These are phyloP conservation scores for Eucalyptus cloeziana DNA, from an alignment of 345 rosid genomes.

Conservation along the genomic window DNA sequence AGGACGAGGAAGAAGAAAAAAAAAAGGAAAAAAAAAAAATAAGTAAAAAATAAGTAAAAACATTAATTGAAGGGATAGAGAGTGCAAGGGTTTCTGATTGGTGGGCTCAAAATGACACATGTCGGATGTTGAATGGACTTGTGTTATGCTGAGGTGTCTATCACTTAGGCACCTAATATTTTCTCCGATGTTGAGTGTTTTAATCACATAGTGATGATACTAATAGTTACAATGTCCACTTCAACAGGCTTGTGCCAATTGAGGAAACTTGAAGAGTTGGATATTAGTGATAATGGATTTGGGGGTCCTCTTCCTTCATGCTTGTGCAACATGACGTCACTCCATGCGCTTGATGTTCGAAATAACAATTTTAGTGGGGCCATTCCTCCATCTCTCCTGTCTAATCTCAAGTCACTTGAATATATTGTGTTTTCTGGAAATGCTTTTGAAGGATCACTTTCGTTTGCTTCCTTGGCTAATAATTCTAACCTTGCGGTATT, in stretches of 20 bases:
- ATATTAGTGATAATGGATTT: neutral
- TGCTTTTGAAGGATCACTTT: neutral
- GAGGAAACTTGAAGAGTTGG: neutral
- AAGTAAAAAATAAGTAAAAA: too few species aligned
- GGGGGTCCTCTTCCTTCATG: neutral
- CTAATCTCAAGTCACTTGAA: neutral
- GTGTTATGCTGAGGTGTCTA: too few species aligned
- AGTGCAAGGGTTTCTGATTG: rapidly evolving
- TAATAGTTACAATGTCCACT: neutral
- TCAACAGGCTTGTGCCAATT: neutral
- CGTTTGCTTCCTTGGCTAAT: neutral
- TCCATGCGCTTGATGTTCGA: neutral
- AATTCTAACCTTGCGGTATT: neutral
- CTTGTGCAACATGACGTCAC: neutral
- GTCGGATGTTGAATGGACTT: too few species aligned
- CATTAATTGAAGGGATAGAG: too few species aligned
- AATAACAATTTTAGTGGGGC: neutral
- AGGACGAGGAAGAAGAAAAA: too few species aligned
- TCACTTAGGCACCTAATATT: too few species aligned
- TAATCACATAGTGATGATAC: neutral
- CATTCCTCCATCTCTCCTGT: neutral
- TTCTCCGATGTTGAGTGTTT: neutral
- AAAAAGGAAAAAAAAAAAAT: rapidly evolving
- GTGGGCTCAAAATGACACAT: too few species aligned
- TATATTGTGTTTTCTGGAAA: neutral